These are phyloP conservation scores for Boletus pseudo-olivaceus DNA, from an alignment of 768 basidiomycete genomes.

Conservation along the genomic window DNA sequence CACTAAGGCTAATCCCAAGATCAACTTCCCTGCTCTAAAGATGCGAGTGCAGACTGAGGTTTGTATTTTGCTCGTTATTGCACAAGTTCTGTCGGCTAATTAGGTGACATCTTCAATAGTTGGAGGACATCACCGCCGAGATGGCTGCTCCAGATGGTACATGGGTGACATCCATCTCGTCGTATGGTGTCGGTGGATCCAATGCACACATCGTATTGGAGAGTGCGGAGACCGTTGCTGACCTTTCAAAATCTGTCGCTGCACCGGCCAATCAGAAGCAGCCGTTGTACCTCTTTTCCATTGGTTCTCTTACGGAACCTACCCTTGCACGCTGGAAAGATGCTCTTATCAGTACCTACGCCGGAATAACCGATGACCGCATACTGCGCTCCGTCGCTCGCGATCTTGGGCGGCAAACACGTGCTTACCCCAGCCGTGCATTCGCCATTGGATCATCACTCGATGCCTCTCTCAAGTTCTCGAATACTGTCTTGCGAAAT, in stretches of 20 bases:
- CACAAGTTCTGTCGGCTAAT: neutral
- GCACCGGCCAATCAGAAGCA: conserved; percentile 4
- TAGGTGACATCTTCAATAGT: neutral
- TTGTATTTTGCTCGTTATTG: neutral
- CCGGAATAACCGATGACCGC: conserved; percentile 18
- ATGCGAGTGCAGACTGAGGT: conserved; percentile 28
- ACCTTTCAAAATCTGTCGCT: conserved; percentile 6
- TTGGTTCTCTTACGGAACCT: conserved; percentile 28
- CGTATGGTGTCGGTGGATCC: conserved; percentile 34
- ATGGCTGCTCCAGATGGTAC: conserved; percentile 29
- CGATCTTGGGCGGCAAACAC: conserved; percentile 28
- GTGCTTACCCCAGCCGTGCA: conserved; percentile 27
- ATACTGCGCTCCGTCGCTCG: conserved; percentile 27
- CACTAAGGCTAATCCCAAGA: conserved; percentile 26
- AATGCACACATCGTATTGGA: conserved; percentile 34
- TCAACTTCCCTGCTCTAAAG: conserved; percentile 22
- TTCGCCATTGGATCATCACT: conserved; percentile 26
- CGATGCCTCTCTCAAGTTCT: conserved; percentile 26
- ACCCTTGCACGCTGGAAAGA: conserved; percentile 26
- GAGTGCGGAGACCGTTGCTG: conserved; percentile 15
- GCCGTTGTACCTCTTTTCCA: conserved; percentile 24
- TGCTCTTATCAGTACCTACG: conserved; percentile 13
- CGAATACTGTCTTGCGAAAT: conserved; percentile 27
- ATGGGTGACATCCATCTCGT: conserved; percentile 32
- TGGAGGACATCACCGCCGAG: conserved; percentile 24